Percentiles rank a stretch among this genome's conserved stretches.
These are phyloP conservation scores for Trypanosoma conorhini DNA, from an alignment of 208 protist species.

Conservation along the genomic window DNA sequence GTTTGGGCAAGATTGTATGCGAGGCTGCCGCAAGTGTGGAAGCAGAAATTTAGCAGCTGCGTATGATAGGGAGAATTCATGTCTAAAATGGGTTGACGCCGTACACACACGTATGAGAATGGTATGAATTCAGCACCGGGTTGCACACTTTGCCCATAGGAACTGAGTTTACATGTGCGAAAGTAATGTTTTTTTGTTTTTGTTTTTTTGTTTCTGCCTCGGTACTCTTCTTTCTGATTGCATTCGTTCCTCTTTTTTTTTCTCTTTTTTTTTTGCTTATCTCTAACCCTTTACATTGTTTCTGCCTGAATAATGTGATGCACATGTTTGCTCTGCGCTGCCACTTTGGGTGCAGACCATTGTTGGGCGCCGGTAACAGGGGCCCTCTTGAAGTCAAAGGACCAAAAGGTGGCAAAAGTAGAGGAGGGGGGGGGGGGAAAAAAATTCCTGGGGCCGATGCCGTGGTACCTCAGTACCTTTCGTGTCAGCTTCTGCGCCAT, in stretches of 20 bases:
- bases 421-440: neutral
- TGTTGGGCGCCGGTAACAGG: neutral
- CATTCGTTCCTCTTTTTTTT: slow-evolving; percentile 1
- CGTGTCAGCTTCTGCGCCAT: slow-evolving; percentile 67
- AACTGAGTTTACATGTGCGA: neutral
- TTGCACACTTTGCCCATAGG: neutral
- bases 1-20: neutral
- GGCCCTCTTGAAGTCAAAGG: neutral
- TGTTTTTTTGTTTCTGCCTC: neutral
- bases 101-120: neutral
- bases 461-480: slow-evolving; percentile 87
- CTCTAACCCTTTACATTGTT: neutral
- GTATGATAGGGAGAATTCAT: neutral
- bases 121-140: neutral
- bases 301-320: neutral
- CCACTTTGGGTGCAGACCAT: neutral
- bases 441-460: slow-evolving; percentile 36
- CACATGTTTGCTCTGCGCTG: neutral
- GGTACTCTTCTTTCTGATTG: slow-evolving; percentile 15
- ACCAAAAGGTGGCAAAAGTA: neutral
- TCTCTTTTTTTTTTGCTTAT: neutral
- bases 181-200: neutral
- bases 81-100: neutral
- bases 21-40: neutral
- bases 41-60: neutral